Evolutionary conservation across 176 grass and related monocot species (phyloP).

Genomic region (Aechmea fasciata): DNA sequence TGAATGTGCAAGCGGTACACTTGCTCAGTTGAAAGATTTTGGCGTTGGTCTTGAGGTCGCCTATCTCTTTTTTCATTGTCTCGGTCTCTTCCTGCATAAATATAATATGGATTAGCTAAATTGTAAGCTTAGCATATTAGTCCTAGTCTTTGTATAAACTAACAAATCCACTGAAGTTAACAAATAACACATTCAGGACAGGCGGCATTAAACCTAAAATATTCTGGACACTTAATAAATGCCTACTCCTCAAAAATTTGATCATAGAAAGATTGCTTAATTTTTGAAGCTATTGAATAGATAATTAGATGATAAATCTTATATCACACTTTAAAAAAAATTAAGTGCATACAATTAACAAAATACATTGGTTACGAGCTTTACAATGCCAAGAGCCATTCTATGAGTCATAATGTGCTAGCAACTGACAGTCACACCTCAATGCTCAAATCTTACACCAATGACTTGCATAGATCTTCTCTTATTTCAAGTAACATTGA

Average conservation of each 20-base stretch:
- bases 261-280: background rate
- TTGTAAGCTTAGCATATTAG: slow-evolving; percentile 3
- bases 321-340: background rate
- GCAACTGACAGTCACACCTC: too few species aligned
- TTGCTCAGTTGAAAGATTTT: slow-evolving; percentile 97
- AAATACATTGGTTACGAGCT: background rate
- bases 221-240: background rate
- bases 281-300: background rate
- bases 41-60: slow-evolving; percentile 78
- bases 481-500: too few species aligned
- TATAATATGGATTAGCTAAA: background rate
- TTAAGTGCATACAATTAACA: background rate
- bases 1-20: slow-evolving; percentile 84
- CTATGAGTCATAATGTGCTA: too few species aligned
- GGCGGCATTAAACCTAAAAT: too few species aligned
- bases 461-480: too few species aligned
- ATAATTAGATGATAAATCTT: background rate
- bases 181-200: too few species aligned
- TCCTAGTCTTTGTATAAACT: background rate
- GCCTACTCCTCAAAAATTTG: background rate
- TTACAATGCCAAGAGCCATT: too few species aligned
- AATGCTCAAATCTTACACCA: too few species aligned
- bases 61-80: slow-evolving; percentile 80
- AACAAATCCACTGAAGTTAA: too few species aligned
- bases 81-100: slow-evolving; percentile 62